These are phyloP conservation scores for Nicotiana undulata DNA, from an alignment of 257 asterid genomes.

Conservation along the genomic window DNA sequence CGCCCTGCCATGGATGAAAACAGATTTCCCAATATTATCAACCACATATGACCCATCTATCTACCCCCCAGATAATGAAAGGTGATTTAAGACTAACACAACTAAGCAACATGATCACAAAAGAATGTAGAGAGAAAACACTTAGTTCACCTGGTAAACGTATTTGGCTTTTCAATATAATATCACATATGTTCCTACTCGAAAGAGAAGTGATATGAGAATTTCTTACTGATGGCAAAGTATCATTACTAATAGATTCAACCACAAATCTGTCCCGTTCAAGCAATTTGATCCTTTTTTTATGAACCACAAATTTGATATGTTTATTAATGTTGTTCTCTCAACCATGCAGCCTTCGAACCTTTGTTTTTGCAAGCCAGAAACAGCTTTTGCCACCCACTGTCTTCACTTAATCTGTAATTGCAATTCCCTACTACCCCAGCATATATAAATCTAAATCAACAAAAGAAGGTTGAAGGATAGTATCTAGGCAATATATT, in stretches of 20 bases:
- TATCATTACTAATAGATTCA: background rate
- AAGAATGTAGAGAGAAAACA: background rate
- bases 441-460: background rate
- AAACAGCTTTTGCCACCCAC: background rate
- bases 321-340: background rate
- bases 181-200: background rate
- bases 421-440: background rate
- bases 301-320: too few species aligned
- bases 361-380: background rate
- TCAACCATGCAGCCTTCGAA: background rate
- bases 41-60: background rate
- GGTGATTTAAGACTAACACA: background rate
- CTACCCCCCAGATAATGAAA: background rate
- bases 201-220: background rate
- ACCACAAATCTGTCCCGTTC: background rate
- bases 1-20: slow-evolving; percentile 33
- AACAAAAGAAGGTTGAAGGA: background rate
- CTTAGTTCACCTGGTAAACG: background rate
- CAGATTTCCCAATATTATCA: slow-evolving; percentile 6
- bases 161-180: background rate
- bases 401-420: background rate
- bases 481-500: background rate
- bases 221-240: background rate
- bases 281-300: background rate
- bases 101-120: background rate